Evolutionary conservation across 1,139 yeast species (phyloP), one percentile per base, ranked within the genome.

Genomic region (Trichomonascaceae sp.): DNA sequence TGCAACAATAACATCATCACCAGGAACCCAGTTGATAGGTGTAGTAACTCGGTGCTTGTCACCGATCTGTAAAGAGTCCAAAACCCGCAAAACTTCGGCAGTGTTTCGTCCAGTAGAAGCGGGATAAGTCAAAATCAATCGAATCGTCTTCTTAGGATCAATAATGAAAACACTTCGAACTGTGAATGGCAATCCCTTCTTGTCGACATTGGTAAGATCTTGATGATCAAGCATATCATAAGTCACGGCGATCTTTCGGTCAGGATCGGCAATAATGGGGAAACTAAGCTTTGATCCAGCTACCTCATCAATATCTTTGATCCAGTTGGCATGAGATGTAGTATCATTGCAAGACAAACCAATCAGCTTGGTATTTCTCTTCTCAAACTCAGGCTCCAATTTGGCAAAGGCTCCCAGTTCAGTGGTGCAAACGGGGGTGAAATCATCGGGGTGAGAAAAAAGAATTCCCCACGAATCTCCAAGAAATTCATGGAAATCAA

Each of bases 371-470:
- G 84, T 87, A 54, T 79, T 80, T 70, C 95, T 81, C 74, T 83
- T 80, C 67, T 83, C 77, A 69, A 87, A 87, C 72, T 87, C 95
- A 49, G 88, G 88, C 74, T 85, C 87, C 67, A 87, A 78, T 70
- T 84, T 82, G 64, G 93, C 90, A 65, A 87, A 86, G 10, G 95
- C 95, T 59, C 95, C 95, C 61, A 87, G 78, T 75, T 87, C 96
- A 56, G 95, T 87, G 62, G 95, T 87, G 74, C 96, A 87, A 52
- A 87, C 93, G 53, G 95, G 95, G 50, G 96, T 87, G 76, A 84
- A 86, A 68, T 86, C 95, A 67, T 84, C 95, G 58, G 96, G 95
- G 72, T 87, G 95, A 44, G 91, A 84, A 74, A 87, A 87, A 64
- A 87, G 78, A 55, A 87, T 81, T 55, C 81, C 84, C 95, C 96